Evolutionary conservation across 371 early-diverging fungal species (phyloP).

Genomic region (Mucor indicus): DNA sequence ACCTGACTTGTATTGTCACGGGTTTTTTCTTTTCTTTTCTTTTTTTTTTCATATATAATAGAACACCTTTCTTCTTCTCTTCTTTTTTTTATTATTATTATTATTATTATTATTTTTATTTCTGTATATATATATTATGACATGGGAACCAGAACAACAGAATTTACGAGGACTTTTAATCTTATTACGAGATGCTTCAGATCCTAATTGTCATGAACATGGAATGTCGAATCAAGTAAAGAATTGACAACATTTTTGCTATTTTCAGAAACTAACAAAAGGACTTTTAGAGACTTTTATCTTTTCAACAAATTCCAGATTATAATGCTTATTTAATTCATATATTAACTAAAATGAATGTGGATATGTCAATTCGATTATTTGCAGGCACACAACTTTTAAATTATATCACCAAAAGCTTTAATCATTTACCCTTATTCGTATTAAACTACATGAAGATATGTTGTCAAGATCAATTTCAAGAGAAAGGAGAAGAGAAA

Average conservation of each 20-base stretch:
- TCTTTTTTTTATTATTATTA: no score
- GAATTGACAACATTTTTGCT: neutral
- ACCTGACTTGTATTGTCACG: no score
- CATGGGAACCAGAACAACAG: conserved; percentile 30
- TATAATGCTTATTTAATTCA: conserved; percentile 79
- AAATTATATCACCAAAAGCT: conserved; percentile 64
- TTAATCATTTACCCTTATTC: conserved; percentile 43
- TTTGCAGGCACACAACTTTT: conserved; percentile 82
- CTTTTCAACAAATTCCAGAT: conserved; percentile 72
- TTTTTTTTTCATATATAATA: neutral
- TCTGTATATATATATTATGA: no score
- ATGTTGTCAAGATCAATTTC: conserved; percentile 56
- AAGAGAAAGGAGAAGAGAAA: conserved; percentile 42
- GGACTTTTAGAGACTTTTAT: conserved; percentile 62
- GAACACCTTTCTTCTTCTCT: no score
- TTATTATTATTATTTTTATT: no score
- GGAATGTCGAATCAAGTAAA: conserved; percentile 32
- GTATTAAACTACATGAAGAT: conserved; percentile 69
- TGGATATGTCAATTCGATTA: conserved; percentile 42
- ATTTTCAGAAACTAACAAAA: no score
- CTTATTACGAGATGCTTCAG: conserved; percentile 35
- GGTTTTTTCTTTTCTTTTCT: conserved; percentile 14
- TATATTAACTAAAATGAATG: conserved; percentile 60
- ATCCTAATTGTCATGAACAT: conserved; percentile 25
- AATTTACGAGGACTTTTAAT: conserved; percentile 30